Percentiles rank a stretch among this genome's conserved stretches.
phyloP scores from a whole-genome alignment of 2,329 filamentous ascomycete genomes.

The Penicillium aurantiogriseum region DNA sequence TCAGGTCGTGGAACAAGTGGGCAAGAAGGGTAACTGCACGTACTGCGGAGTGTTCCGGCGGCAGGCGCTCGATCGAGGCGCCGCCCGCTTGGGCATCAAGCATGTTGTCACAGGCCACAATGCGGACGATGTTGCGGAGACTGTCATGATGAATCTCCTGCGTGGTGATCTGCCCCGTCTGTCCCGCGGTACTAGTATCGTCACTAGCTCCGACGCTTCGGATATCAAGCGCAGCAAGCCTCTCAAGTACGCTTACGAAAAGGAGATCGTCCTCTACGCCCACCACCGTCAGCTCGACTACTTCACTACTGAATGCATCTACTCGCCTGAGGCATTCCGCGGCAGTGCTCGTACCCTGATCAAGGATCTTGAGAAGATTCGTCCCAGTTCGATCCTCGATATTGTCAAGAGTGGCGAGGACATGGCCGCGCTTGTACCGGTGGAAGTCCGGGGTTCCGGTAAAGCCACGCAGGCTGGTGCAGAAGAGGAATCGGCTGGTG shows the following conservation, averaged over 20 bases:
- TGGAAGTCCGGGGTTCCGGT: slow-evolving; percentile 45
- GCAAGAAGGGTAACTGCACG: slow-evolving; percentile 98
- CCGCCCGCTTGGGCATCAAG: slow-evolving; percentile 78
- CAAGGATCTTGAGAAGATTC: slow-evolving; percentile 89
- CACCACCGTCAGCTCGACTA: slow-evolving; percentile 97
- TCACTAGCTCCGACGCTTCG: slow-evolving; percentile 73
- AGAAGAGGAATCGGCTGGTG: slow-evolving; percentile 58
- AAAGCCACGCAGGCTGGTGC: slow-evolving; percentile 27
- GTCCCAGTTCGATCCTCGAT: slow-evolving; percentile 91
- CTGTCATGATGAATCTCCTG: slow-evolving; percentile 94
- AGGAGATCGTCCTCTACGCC: slow-evolving; percentile 97
- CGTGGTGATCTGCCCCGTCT: slow-evolving; percentile 85
- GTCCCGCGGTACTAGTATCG: slow-evolving; percentile 83
- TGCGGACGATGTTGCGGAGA: slow-evolving; percentile 95
- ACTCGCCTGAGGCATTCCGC: slow-evolving; percentile 93
- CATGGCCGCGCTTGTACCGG: slow-evolving; percentile 83
- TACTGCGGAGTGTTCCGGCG: slow-evolving; percentile 96
- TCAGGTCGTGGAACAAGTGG: slow-evolving; percentile 91
- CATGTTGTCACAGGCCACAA: slow-evolving; percentile 98
- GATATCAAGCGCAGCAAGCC: slow-evolving; percentile 96
- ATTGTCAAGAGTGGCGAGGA: slow-evolving; percentile 94
- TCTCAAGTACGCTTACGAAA: slow-evolving; percentile 97
- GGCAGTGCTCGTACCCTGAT: slow-evolving; percentile 88
- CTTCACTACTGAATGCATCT: slow-evolving; percentile 97
- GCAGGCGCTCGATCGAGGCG: slow-evolving; percentile 89